These are phyloP conservation scores for Ambrosia artemisiifolia DNA, from an alignment of 129 eudicot genomes.

Conservation along the genomic window DNA sequence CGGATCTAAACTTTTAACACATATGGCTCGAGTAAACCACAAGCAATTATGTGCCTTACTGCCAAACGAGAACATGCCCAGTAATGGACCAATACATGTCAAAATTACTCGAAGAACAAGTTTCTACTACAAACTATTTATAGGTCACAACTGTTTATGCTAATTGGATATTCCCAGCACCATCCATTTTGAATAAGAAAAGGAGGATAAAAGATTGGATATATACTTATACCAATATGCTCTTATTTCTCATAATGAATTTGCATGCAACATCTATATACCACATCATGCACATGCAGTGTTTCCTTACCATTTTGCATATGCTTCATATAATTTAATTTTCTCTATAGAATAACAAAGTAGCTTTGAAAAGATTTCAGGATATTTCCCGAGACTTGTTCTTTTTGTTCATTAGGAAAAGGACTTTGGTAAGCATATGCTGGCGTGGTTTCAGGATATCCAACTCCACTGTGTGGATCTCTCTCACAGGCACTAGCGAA, in stretches of 20 bases:
- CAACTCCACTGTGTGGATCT: not conserved
- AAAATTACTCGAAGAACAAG: not conserved
- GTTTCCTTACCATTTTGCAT: not conserved
- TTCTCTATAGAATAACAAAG: not conserved
- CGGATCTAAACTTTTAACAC: not conserved
- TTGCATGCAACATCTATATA: not conserved
- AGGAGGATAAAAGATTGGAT: slow-evolving; percentile 3
- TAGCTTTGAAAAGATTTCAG: not conserved
- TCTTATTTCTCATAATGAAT: not conserved
- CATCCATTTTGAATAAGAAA: not conserved
- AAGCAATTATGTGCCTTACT: not conserved
- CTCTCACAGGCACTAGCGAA: not conserved
- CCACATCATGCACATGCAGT: not conserved
- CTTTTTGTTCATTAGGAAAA: not conserved
- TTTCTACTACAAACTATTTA: slow-evolving; percentile 9
- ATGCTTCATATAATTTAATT: not conserved
- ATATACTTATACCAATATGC: not conserved
- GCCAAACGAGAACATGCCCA: slow-evolving; percentile 20
- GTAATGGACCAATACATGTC: slow-evolving; percentile 13
- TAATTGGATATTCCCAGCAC: slow-evolving; percentile 26
- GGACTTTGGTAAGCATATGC: slow-evolving; percentile 1
- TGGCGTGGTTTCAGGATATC: not conserved
- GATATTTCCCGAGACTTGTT: not conserved
- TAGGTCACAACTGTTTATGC: slow-evolving; percentile 11
- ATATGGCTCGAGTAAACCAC: not conserved